Evolutionary conservation across 495 filamentous ascomycete species (phyloP), one percentile per base, ranked within the genome.

Genomic region (Aspergillus haitiensis): DNA sequence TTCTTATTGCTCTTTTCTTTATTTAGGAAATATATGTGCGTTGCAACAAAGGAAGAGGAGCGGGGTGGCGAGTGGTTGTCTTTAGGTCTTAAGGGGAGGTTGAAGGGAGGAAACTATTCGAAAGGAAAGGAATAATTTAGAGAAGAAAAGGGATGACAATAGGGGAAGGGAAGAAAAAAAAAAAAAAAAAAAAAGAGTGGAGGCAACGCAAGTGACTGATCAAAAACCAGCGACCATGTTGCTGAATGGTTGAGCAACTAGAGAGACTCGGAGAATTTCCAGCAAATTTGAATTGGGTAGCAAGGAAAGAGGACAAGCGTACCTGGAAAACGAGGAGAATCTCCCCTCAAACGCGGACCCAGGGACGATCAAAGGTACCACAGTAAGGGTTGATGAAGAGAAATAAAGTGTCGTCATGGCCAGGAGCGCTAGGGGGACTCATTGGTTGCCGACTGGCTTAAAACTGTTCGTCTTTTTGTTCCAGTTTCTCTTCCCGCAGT

Each of bases 181-280:
- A 46, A 40, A 40, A 55, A 55, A 49, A 45, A 45, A 54, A 45
- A 34, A 39, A 32, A 18, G 55, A 32, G 45, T 46, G 55, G 46
- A 44, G 56, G 18, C 49, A 56, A 42, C 16, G 44, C 15, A 57
- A 53, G 60, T 59, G 59, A 65, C 55, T 44, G 63, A 59, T 65
- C 63, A 65, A 56, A 59, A 56, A 55, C 56, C 55, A 53, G 62
- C 27, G 37, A 39, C 47, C 54, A 61, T 64, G 36, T 45, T 56
- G 52, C 58, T 51, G 57, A 56, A 34, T 56, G 39, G 52, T 3
- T 45, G 52, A 56, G 62, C 44, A 45, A 53, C 57, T 62, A 52
- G 45, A 39, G 50, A 52, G 55, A 52, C 15, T 65, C 63, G 59
- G 63, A 62, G 63, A 56, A 53, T 59, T 48, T 46, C 46, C 55